Conservation (phyloP, 192 early-diverging fungal species). For the Coemansia sp. region DNA sequence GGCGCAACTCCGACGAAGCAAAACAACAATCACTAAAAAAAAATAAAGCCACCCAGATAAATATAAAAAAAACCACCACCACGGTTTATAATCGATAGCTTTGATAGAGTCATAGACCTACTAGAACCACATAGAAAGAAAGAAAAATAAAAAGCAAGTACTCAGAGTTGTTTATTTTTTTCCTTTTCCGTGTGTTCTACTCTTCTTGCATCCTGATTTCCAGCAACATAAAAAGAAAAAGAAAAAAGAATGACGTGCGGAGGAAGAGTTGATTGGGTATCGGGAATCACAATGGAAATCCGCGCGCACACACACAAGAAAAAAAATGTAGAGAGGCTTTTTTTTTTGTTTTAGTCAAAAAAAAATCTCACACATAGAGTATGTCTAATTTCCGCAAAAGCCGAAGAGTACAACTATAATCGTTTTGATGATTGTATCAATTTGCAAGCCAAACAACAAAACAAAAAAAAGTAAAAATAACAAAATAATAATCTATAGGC, state of each 20-base stretch:
- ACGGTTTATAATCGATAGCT: too few relatives aligned
- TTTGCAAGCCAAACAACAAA: background rate
- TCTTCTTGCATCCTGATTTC: too few relatives aligned
- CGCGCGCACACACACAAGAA: background rate
- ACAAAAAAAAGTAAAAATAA: too few relatives aligned
- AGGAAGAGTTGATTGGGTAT: background rate
- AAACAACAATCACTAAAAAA: background rate
- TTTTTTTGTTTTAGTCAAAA: background rate
- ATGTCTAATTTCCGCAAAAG: background rate
- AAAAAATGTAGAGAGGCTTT: background rate
- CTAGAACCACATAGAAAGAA: too few relatives aligned
- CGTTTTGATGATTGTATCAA: background rate
- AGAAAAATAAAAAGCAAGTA: too few relatives aligned
- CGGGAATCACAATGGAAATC: conserved; percentile 1
- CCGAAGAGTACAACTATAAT: background rate
- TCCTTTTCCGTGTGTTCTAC: too few relatives aligned
- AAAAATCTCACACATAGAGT: too few relatives aligned
- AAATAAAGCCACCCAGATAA: background rate
- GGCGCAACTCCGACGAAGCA: background rate
- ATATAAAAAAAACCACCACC: background rate
- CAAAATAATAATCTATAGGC: background rate
- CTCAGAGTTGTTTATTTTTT: too few relatives aligned
- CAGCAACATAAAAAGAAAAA: background rate
- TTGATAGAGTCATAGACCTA: too few relatives aligned
- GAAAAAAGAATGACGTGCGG: background rate